A percentile compares a stretch with the other conserved stretches of the same genome.
phyloP scores from a whole-genome alignment of 2,329 filamentous ascomycete species.

The Exophiala calicioides region DNA sequence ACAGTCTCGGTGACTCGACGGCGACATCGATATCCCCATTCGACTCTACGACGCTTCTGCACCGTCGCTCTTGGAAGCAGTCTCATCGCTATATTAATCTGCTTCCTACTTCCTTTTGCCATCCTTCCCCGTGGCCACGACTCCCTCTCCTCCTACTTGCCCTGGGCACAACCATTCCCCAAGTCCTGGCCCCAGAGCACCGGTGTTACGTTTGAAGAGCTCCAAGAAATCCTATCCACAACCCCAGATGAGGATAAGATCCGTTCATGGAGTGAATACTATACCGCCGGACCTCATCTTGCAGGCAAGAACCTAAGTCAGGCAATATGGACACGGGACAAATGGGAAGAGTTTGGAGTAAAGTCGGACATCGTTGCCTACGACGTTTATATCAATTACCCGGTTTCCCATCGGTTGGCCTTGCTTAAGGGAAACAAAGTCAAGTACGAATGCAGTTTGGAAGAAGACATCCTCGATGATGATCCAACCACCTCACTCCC shows the following conservation, averaged over 20 bases:
- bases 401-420: constrained; percentile 68
- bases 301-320: constrained; percentile 77
- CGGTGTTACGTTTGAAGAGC: constrained; percentile 55
- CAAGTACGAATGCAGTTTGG: constrained; percentile 75
- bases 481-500: constrained; percentile 74
- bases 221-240: constrained; percentile 55
- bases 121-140: constrained; percentile 39
- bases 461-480: constrained; percentile 80
- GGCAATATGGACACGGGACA: constrained; percentile 72
- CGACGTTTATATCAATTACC: constrained; percentile 77
- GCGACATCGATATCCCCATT: constrained; percentile 42
- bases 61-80: constrained; percentile 41
- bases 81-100: constrained; percentile 41
- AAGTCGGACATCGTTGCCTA: constrained; percentile 63
- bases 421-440: constrained; percentile 62
- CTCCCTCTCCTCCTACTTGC: constrained; percentile 43
- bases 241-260: constrained; percentile 59
- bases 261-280: constrained; percentile 75
- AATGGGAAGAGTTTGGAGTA: constrained; percentile 72
- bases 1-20: constrained; percentile 43
- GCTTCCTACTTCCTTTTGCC: constrained; percentile 45
- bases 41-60: constrained; percentile 45
- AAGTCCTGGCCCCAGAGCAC: constrained; percentile 45
- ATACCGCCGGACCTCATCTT: constrained; percentile 73
- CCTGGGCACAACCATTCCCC: constrained; percentile 42